Evolutionary conservation across 257 asterid species (phyloP).

Genomic region (Forsythia suspensa): DNA sequence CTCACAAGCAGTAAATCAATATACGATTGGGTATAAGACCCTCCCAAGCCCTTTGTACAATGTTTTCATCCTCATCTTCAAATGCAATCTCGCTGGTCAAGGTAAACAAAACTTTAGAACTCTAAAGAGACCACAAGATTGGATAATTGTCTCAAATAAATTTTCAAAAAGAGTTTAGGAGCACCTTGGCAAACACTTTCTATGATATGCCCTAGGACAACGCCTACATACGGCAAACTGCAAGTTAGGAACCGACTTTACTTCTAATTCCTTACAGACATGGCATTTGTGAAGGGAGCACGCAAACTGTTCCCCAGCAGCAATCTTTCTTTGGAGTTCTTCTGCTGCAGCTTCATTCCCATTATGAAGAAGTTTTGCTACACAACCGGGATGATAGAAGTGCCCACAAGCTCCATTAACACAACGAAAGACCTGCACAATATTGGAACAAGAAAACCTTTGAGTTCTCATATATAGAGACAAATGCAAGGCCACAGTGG

Average conservation of each 20-base stretch:
- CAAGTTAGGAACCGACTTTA: slow-evolving; percentile 41
- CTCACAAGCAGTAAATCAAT: slow-evolving; percentile 89
- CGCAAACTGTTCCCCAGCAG: slow-evolving; percentile 71
- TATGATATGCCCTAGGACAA: slow-evolving; percentile 89
- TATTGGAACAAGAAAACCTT: slow-evolving; percentile 8
- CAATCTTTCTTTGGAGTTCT: slow-evolving; percentile 50
- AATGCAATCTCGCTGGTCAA: slow-evolving; percentile 56
- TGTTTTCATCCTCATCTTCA: slow-evolving; percentile 36
- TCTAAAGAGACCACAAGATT: neutral
- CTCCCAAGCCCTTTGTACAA: slow-evolving; percentile 83
- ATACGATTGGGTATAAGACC: slow-evolving; percentile 66
- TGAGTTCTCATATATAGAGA: neutral
- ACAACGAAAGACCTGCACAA: slow-evolving; percentile 81
- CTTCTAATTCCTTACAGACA: slow-evolving; percentile 68
- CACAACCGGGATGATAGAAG: slow-evolving; percentile 88
- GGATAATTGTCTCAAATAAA: slow-evolving; percentile 6
- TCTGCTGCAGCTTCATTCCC: slow-evolving; percentile 48
- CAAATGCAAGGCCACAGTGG: neutral
- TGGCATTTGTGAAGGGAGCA: slow-evolving; percentile 84
- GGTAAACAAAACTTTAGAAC: slow-evolving; percentile 16
- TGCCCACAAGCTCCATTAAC: slow-evolving; percentile 85
- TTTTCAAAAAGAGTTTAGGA: slow-evolving; percentile 14
- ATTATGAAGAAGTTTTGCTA: slow-evolving; percentile 64
- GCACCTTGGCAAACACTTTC: slow-evolving; percentile 92
- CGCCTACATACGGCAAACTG: slow-evolving; percentile 97